Base-by-base conservation (phyloP, 768 basidiomycete species). In the Collybiopsis luxurians region DNA sequence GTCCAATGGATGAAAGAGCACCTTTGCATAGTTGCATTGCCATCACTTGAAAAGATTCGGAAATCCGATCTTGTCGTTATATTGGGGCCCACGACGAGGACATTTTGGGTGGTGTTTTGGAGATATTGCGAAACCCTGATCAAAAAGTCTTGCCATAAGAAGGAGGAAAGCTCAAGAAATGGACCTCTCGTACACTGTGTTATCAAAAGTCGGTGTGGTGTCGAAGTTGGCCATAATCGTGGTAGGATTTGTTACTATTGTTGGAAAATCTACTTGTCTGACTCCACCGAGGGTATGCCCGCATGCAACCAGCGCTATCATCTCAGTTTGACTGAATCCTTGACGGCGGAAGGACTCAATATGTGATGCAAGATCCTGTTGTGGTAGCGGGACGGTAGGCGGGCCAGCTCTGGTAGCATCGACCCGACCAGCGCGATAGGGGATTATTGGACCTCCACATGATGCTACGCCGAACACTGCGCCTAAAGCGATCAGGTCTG, bases 371-470 rank as follows among this genome's bases (percentile, higher is more conserved):
- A 80, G 61, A 55, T 71, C 67, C 42, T 79, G 67, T 23, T 75
- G 69, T 0, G 80, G 77, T 42, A 76, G 66, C 2, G 81, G 81
- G 17, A 77, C 75, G 12, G 78, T 78, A 4, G 53, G 40, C 3
- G 67, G 67, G 6, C 76, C 78, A 5, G 77, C 75, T 23, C 36
- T 55, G 44, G 68, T 66, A 4, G 74, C 70, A 60, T 80, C 79
- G 17, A 74, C 50, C 10, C 80, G 73, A 1, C 79, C 79, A 40
- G 73, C 74, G 12, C 74, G 70, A 43, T 66, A 72, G 4, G 74
- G 75, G 27, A 80, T 71, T 12, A 71, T 58, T 13, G 80, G 80
- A 15, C 81, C 80, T n/a, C 74, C 75, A 59, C 81, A 80, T 10
- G 72, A 68, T 12, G 72, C 67, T 4, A 75, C 70, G 0, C 71